These are phyloP conservation scores for Themeda triandra DNA, from an alignment of 176 grass and related monocot species.

Conservation along the genomic window DNA sequence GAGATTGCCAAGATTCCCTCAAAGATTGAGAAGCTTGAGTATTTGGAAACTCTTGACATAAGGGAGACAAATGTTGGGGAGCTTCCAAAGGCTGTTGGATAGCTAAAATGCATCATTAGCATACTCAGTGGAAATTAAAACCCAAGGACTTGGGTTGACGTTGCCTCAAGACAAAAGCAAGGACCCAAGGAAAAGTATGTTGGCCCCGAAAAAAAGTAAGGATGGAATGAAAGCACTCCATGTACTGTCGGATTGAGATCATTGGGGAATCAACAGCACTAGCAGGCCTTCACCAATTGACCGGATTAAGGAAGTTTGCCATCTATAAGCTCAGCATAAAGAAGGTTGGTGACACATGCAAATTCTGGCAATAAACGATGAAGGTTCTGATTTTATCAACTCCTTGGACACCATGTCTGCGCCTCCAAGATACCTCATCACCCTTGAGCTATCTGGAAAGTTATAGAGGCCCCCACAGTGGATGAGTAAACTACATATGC, in stretches of 20 bases:
- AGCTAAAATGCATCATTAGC: background rate
- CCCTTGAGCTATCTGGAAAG: slow-evolving; percentile 15
- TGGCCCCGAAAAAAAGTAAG: background rate
- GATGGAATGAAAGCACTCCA: background rate
- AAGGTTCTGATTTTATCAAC: background rate
- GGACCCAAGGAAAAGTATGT: background rate
- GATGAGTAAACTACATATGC: background rate
- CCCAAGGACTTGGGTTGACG: background rate
- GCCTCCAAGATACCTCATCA: background rate
- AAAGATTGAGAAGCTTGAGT: background rate
- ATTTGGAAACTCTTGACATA: background rate
- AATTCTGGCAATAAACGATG: slow-evolving; percentile 4
- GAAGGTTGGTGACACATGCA: background rate
- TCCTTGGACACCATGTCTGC: background rate
- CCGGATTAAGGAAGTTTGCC: too few species aligned
- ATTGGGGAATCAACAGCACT: background rate
- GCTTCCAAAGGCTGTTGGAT: background rate
- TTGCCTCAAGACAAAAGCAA: background rate
- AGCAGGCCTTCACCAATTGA: background rate
- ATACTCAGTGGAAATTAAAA: slow-evolving; percentile 24
- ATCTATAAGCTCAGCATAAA: background rate
- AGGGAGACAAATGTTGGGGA: background rate
- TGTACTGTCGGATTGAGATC: slow-evolving; percentile 13
- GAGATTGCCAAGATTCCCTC: background rate
- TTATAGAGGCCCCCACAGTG: background rate